phyloP scores from a whole-genome alignment of 176 grass and related monocot species.

The Rhipidocladum racemiflorum region DNA sequence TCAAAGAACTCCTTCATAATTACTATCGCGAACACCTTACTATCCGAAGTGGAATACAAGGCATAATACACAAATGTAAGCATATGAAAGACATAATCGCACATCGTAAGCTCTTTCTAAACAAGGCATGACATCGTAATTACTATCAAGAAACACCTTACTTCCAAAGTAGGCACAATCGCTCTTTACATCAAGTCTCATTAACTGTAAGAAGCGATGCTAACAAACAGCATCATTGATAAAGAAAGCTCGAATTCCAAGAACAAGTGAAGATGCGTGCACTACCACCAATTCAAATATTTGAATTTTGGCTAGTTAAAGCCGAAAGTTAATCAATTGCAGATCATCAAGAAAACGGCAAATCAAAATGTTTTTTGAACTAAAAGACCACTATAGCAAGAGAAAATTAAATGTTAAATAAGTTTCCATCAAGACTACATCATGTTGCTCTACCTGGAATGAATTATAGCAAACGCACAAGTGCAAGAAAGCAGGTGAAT shows the following conservation, averaged over 20 bases:
- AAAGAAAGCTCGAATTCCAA: slow-evolving; percentile 57
- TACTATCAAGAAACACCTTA: not conserved
- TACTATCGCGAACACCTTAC: no score
- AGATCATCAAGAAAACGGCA: not conserved
- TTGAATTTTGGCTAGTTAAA: not conserved
- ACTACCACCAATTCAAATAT: not conserved
- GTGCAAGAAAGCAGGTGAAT: slow-evolving; percentile 31
- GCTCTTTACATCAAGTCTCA: slow-evolving; percentile 46
- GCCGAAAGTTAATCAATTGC: not conserved
- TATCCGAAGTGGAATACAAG: not conserved
- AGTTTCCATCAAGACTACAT: not conserved
- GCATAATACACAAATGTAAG: not conserved
- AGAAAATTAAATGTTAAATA: no score
- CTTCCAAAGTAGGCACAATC: not conserved
- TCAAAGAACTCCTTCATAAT: no score
- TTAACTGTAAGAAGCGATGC: slow-evolving; percentile 47
- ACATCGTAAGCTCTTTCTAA: not conserved
- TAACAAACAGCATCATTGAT: slow-evolving; percentile 51
- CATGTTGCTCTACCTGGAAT: slow-evolving; percentile 58
- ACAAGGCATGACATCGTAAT: not conserved
- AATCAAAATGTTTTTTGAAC: not conserved
- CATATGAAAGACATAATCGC: not conserved
- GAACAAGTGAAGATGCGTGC: not conserved
- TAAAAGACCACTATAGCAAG: not conserved
- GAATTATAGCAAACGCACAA: slow-evolving; percentile 57